Percentiles rank a stretch among this genome's conserved stretches.
Evolutionary conservation across 306 rosid species (phyloP).

Genomic region (barrel medic (Medicago truncatula)): MtrunA17r5.0-ANR NC_053042.1:30109501-30110000

Average conservation of each 20-base stretch:
- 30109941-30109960: too few species aligned
- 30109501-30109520: conserved; percentile 76
- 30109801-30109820: conserved; percentile 96
- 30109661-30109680: neutral
- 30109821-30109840: conserved; percentile 98
- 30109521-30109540: conserved; percentile 75
- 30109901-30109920: neutral
- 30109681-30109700: neutral
- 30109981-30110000: neutral
- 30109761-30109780: conserved; percentile 91
- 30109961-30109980: neutral
- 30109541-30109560: conserved; percentile 70
- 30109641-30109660: neutral
- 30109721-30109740: conserved; percentile 86
- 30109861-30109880: too few species aligned
- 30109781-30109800: conserved; percentile 95
- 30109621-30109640: conserved; percentile 81
- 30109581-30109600: conserved; percentile 96
- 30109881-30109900: too few species aligned
- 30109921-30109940: neutral
- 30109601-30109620: conserved; percentile 89
- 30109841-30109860: conserved; percentile 62
- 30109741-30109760: conserved; percentile 88
- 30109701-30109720: conserved; percentile 28
- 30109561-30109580: conserved; percentile 77